Evolutionary conservation across 2,329 filamentous ascomycete genomes (phyloP), one percentile per base, ranked within the genome.

Genomic region (Diaporthe amygdali): DNA sequence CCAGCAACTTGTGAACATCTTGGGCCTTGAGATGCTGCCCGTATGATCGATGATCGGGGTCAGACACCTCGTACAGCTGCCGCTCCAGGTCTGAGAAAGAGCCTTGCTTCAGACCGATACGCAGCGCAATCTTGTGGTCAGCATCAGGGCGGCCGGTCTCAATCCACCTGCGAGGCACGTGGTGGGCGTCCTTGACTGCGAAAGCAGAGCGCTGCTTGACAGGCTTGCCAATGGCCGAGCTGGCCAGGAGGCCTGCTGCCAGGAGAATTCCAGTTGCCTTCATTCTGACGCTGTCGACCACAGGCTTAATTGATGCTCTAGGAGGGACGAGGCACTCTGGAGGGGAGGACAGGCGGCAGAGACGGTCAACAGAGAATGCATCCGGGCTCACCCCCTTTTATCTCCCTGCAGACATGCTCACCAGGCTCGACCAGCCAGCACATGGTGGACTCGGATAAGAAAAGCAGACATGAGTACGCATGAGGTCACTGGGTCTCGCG

Each of bases 41-140:
- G 73, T 89, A 88, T 20, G 79, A 78, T 4, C 81, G 73, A 71
- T 83, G 79, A 8, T 81, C 81, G 2, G 87, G 87, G 0, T 84
- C 86, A 25, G 85, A 86, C 70, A 82, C 75, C 55, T 79, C 77
- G 51, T 79, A 82, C 7, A 90, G 80, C 74, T 89, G 87, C 72
- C 83, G 82, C 77, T 90, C 87, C 25, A 91, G 80, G 74, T 87
- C 85, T 22, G 83, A 82, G 70, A 90, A 88, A 52, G 86, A 85
- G 71, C 83, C 82, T 77, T 91, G 89, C 81, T 87, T 90, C 72
- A 91, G 77, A 37, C 86, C 89, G 76, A 91, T 90, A 63, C 89
- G 85, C 56, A 91, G 79, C 44, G 88, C 80, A 72, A 91, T 84
- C 41, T 83, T 79, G 72, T 87, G 84, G 22, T 82, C 78, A 54